Conservation (phyloP, 495 filamentous ascomycete genomes). For the Patellaria atrata region DNA sequence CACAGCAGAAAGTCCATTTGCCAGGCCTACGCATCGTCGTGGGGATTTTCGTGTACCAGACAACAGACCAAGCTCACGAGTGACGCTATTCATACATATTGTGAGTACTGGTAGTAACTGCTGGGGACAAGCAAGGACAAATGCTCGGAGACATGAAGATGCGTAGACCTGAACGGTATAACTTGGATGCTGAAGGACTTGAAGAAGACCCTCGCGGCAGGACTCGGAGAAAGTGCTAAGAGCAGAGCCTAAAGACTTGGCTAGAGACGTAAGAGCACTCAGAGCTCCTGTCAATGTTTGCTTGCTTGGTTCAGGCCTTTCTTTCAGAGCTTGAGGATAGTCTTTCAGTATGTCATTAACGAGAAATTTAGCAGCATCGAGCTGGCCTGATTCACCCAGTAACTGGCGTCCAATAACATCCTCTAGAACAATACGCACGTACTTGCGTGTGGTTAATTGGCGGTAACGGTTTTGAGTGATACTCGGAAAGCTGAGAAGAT, state of each 20-base stretch:
- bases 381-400: slow-evolving; percentile 75
- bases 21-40: slow-evolving; percentile 77
- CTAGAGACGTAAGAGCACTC: slow-evolving; percentile 64
- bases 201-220: slow-evolving; percentile 75
- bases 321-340: slow-evolving; percentile 84
- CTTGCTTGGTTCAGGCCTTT: slow-evolving; percentile 80
- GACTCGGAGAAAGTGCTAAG: slow-evolving; percentile 59
- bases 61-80: slow-evolving; percentile 68
- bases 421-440: slow-evolving; percentile 70
- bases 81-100: slow-evolving; percentile 91
- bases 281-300: slow-evolving; percentile 66
- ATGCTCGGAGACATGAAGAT: slow-evolving; percentile 68
- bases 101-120: slow-evolving; percentile 85
- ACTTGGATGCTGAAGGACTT: slow-evolving; percentile 86
- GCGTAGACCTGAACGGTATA: slow-evolving; percentile 90
- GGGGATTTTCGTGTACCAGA: slow-evolving; percentile 62
- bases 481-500: slow-evolving; percentile 61
- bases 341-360: slow-evolving; percentile 87
- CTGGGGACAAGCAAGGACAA: slow-evolving; percentile 79
- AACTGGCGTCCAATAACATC: slow-evolving; percentile 69
- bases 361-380: slow-evolving; percentile 63
- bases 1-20: slow-evolving; percentile 83
- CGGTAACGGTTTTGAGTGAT: slow-evolving; percentile 79
- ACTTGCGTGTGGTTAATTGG: slow-evolving; percentile 69
- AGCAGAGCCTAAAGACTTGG: slow-evolving; percentile 68